Base-by-base conservation (phyloP, 768 basidiomycete genomes). In the Russula sp. region DNA sequence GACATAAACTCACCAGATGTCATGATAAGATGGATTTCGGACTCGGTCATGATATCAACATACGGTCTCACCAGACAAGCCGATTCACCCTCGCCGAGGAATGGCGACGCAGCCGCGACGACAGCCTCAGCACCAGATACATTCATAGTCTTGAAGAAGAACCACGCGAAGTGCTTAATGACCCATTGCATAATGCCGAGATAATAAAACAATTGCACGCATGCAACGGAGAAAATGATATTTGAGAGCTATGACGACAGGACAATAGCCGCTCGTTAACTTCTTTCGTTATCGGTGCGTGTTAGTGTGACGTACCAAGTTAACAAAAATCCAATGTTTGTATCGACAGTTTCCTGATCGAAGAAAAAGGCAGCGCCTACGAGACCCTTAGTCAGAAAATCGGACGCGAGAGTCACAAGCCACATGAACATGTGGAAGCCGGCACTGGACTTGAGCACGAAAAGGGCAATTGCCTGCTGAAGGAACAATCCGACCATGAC, bases 61-160 rank as follows among this genome's bases (percentile, higher is more conserved):
- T 90, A 93, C 36, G 92, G 92, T 61, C 81, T 82, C 68, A 94
- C 90, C 67, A 94, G 78, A 75, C 92, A 92, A 53, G 91, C 92
- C 24, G 87, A 89, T 74, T 95, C 93, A 72, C 90, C 93, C 76
- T 92, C 89, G 26, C 94, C 94, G 68, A 96, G 85, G 83, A 90
- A 96, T 20, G 94, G 94, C 0, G 92, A 94, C 18, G 92, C 88
- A 55, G 94, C 86, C 28, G 94, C 93, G 48, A 96, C 92, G 62
- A 96, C 89, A 40, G 94, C 93, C 73, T 96, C 94, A 5, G 92
- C 94, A 64, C 94, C 94, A n/a, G 94, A 94, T 40, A 96, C 84
- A 67, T 90, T 87, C 85, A 96, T 83, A 57, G 90, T 76, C 75
- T 92, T 94, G 79, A 91, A 93, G 82, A 96, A 95, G 77, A 95